Conservation (phyloP, 805 yeast genomes). For the Zygosaccharomyces kombuchaensis region DNA sequence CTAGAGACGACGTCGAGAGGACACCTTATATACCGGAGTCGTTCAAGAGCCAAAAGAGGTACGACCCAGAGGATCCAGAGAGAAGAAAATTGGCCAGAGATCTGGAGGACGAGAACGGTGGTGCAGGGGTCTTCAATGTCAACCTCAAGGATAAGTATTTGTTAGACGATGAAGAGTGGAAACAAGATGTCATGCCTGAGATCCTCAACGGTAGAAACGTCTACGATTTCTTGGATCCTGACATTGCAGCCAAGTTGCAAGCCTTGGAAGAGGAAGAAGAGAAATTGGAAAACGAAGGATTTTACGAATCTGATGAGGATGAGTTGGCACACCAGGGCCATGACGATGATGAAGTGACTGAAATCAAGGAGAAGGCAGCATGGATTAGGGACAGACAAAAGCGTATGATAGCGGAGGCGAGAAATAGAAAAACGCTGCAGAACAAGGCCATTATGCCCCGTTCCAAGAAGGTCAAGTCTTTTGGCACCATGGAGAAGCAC, state of each 20-base stretch:
- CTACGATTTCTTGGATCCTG: constrained; percentile 95
- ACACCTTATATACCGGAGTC: constrained; percentile 79
- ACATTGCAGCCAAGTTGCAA: constrained; percentile 86
- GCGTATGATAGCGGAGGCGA: constrained; percentile 83
- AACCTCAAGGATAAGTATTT: constrained; percentile 89
- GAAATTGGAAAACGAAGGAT: constrained; percentile 86
- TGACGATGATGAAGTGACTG: constrained; percentile 60
- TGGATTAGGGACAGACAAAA: constrained; percentile 97
- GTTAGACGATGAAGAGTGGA: constrained; percentile 96
- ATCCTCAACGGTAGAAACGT: constrained; percentile 93
- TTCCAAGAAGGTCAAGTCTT: constrained; percentile 74
- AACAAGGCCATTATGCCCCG: constrained; percentile 87
- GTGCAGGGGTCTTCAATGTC: constrained; percentile 96
- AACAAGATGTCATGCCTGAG: constrained; percentile 96
- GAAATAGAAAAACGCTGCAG: constrained; percentile 81
- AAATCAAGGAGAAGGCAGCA: constrained; percentile 75
- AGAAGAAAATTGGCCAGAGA: constrained; percentile 81
- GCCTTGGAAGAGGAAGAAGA: constrained; percentile 98
- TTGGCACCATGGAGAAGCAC: constrained; percentile 79
- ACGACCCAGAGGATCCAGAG: constrained; percentile 75
- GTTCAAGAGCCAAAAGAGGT: constrained; percentile 54
- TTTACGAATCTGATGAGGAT: constrained; percentile 83
- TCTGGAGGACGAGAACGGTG: constrained; percentile 91
- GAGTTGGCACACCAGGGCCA: constrained; percentile 69
- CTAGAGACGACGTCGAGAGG: constrained; percentile 82